Percentiles rank a stretch among this genome's conserved stretches.
These are phyloP conservation scores for Globisporangium takayamanum DNA, from an alignment of 352 stramenopile species.

Conservation along the genomic window DNA sequence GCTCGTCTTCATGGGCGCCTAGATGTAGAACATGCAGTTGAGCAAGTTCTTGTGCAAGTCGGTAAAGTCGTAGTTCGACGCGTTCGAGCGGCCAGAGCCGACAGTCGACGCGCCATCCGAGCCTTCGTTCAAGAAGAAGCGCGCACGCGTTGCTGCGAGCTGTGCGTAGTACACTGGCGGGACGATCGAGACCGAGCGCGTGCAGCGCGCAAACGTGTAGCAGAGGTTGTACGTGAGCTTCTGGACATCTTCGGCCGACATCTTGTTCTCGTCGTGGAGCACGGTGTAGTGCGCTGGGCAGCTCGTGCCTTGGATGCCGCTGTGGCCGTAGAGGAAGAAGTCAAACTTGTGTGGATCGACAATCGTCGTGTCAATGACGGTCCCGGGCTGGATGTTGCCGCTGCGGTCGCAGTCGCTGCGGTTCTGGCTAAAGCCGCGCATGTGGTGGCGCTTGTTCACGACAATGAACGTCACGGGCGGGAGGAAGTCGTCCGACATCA, in stretches of 20 bases:
- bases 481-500: constrained; percentile 36
- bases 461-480: constrained; percentile 67
- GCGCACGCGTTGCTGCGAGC: constrained; percentile 50
- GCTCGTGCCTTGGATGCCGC: constrained; percentile 59
- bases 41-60: constrained; percentile 15
- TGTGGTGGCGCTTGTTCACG: constrained; percentile 69
- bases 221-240: constrained; percentile 41
- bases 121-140: constrained; percentile 43
- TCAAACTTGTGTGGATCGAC: constrained; percentile 57
- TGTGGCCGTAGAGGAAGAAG: constrained; percentile 70
- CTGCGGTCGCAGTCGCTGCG: constrained; percentile 25
- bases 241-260: constrained; percentile 33
- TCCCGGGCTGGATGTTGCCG: constrained; percentile 38
- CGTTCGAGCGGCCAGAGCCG: constrained; percentile 11
- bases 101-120: constrained; percentile 16
- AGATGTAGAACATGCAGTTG: constrained; percentile 17
- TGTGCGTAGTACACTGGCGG: constrained; percentile 67
- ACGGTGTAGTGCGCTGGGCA: constrained; percentile 61
- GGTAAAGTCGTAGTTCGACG: constrained; percentile 17
- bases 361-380: constrained; percentile 52
- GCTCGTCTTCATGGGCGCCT: background rate
- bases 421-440: constrained; percentile 32
- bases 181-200: constrained; percentile 60
- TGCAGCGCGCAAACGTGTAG: constrained; percentile 68
- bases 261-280: constrained; percentile 51